Evolutionary conservation across 176 grass and related monocot species (phyloP), one percentile per base, ranked within the genome.

Genomic region (Olyra latifolia): DNA sequence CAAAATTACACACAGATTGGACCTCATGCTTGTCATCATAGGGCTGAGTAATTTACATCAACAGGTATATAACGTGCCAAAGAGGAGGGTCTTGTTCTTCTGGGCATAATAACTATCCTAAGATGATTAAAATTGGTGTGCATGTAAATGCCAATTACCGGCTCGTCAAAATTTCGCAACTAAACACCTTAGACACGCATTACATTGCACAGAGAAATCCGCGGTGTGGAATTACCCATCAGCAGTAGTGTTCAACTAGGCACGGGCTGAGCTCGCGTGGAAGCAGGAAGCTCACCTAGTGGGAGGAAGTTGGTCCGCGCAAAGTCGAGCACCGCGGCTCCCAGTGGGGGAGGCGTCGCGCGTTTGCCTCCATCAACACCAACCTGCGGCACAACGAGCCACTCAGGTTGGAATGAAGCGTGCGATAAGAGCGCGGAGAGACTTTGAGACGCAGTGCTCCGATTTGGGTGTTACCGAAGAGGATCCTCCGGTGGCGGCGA

Each of bases 251-350:
- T 9, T 13, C 23, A 68, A 23, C 10, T 44, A 75, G 28, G 78
- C 45, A 70, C 10, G 19, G 62, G 24, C 32, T 70, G 12, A 42
- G 41, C 71, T 69, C 77, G 83, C 45, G 17, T 39, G 14, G n/a
- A 77, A 74, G 23, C 23, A 25, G 11, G 29, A 55, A 72, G 32
- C 52, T 53, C 66, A 92, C 95, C 95, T 71, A 98, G 76, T 47
- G 95, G 95, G 86, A 98, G 95, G 85, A 95, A 98, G 63, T 98
- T 98, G 77, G 69, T 87, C 42, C 83, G 46, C 27, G 64, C 72
- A 73, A 98, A 98, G 20, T 27, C 76, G 46, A 91, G 62, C 53
- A 85, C 16, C 44, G 67, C 73, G 15, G 78, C 29, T 52, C 83
- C 72, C 43, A 76, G 82, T 15, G 69, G 32, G 72, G 62, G 72